Percentiles rank a stretch among this genome's conserved stretches.
Evolutionary conservation across 2,329 filamentous ascomycete genomes (phyloP).

Genomic region (Xylariaceae sp.): DNA sequence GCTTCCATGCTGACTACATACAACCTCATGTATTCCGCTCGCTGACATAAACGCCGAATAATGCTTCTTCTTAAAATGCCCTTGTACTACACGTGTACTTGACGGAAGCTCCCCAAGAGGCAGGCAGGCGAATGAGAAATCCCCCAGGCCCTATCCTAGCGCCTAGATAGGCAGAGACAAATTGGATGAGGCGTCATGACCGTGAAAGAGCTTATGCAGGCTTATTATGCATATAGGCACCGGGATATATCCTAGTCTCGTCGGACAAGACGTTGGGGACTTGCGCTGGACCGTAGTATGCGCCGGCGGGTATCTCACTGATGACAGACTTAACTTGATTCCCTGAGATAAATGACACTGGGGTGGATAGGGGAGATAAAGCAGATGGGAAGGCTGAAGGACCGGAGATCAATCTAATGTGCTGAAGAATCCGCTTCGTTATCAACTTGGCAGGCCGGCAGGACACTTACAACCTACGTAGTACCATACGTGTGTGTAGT

Average conservation of each 20-base stretch:
- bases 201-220: conserved; percentile 17
- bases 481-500: background rate
- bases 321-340: background rate
- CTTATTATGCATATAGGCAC: conserved; percentile 19
- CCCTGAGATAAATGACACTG: background rate
- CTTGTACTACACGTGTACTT: background rate
- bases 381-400: background rate
- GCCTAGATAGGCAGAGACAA: conserved; percentile 13
- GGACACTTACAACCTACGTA: background rate
- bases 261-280: conserved; percentile 31
- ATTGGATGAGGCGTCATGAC: conserved; percentile 6
- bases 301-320: too few species aligned
- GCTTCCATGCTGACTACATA: background rate
- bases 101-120: conserved; percentile 22
- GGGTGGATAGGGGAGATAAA: background rate
- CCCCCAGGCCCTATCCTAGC: background rate
- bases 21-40: background rate
- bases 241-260: conserved; percentile 13
- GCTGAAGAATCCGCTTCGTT: background rate
- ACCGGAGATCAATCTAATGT: background rate
- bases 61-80: too few species aligned
- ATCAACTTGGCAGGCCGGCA: background rate
- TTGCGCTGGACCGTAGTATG: conserved; percentile 11
- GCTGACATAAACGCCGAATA: background rate
- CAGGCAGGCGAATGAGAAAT: conserved; percentile 3